Conservation (phyloP, 805 yeast species). For the Lachancea quebecensis region DNA sequence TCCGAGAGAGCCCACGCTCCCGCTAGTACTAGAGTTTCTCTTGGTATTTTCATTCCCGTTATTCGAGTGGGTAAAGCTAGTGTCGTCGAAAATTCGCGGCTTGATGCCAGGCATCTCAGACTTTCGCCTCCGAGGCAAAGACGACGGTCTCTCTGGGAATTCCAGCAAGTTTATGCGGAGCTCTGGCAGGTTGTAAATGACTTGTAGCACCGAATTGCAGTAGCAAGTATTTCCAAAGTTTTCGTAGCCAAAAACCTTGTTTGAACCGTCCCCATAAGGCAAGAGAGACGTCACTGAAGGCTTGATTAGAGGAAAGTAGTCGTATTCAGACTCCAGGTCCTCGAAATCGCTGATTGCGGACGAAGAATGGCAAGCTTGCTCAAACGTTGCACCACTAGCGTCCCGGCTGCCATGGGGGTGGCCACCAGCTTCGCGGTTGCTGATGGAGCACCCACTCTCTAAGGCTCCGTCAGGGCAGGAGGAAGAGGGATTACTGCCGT, state of each 20-base stretch:
- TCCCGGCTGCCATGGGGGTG: background rate
- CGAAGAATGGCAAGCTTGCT: background rate
- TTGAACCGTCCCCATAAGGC: conserved; percentile 62
- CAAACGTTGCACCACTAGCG: background rate
- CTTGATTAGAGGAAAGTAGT: conserved; percentile 1
- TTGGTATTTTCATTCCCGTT: conserved; percentile 1
- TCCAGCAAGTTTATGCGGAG: conserved; percentile 54
- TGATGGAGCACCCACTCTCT: background rate
- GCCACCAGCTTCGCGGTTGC: background rate
- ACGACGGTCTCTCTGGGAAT: conserved; percentile 37
- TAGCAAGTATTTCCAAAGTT: conserved; percentile 91
- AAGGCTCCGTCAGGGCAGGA: no score
- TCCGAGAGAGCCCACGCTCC: background rate
- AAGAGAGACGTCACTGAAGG: conserved; percentile 9
- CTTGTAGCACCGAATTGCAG: conserved; percentile 87
- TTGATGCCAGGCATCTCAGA: conserved; percentile 35
- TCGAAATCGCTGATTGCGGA: background rate
- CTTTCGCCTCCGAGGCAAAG: conserved; percentile 33
- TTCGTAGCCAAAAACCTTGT: conserved; percentile 72
- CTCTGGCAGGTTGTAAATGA: conserved; percentile 65
- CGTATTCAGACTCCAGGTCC: conserved; percentile 1
- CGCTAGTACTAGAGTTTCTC: background rate
- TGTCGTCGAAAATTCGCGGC: conserved; percentile 28
- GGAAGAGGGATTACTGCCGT: background rate
- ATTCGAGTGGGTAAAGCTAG: conserved; percentile 18